phyloP scores from a whole-genome alignment of 2,329 filamentous ascomycete species.

The Nemania serpens region DNA sequence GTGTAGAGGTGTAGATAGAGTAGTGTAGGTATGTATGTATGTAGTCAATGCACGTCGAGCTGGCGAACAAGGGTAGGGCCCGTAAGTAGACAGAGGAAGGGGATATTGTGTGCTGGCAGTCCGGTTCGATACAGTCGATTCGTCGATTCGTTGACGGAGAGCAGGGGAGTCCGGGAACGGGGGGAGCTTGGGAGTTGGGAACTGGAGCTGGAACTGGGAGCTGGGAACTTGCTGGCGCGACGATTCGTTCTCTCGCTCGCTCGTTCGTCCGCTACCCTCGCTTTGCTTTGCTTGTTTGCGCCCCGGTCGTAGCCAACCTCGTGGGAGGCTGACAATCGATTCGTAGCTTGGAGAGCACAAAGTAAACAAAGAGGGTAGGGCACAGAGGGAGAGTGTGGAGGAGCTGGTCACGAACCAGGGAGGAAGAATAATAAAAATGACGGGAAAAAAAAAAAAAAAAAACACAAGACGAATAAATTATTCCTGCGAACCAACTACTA shows the following conservation, averaged over 20 bases:
- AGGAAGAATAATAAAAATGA: background rate
- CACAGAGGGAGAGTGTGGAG: background rate
- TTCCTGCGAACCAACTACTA: no score
- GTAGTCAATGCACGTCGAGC: slow-evolving; percentile 34
- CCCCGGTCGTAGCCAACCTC: slow-evolving; percentile 20
- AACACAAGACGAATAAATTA: background rate
- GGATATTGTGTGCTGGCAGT: slow-evolving; percentile 24
- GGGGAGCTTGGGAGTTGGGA: no score
- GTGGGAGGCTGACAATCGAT: slow-evolving; percentile 5
- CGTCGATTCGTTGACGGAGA: slow-evolving; percentile 9
- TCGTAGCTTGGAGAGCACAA: slow-evolving; percentile 4
- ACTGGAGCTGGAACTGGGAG: background rate
- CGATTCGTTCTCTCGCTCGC: slow-evolving; percentile 15
- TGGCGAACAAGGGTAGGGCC: slow-evolving; percentile 22
- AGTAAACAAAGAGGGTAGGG: background rate
- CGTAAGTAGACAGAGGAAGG: no score
- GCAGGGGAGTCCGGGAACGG: background rate
- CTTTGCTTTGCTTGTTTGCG: slow-evolving; percentile 15
- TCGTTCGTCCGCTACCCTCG: background rate
- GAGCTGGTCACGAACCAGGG: no score
- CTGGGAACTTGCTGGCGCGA: slow-evolving; percentile 4
- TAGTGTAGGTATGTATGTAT: background rate
- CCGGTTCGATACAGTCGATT: background rate
- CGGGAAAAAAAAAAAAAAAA: background rate
- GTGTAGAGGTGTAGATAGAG: no score